These are phyloP conservation scores for Botrytis deweyae DNA, from an alignment of 2,329 filamentous ascomycete species.

Conservation along the genomic window DNA sequence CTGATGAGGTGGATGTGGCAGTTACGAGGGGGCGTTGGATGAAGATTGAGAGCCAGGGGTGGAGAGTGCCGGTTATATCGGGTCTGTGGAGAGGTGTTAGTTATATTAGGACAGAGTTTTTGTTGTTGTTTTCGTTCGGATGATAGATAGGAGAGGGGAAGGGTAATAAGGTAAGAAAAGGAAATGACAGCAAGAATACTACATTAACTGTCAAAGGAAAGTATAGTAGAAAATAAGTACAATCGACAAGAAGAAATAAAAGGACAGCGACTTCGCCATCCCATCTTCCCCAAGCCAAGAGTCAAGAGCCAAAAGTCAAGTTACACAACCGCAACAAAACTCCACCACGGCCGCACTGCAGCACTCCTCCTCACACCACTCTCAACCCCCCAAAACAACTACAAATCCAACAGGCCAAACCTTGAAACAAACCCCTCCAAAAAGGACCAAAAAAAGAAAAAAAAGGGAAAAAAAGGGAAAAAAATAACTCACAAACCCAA, in stretches of 20 bases:
- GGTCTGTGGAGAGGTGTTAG: conserved; percentile 9
- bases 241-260: background rate
- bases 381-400: background rate
- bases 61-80: background rate
- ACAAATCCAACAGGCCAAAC: background rate
- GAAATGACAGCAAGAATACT: background rate
- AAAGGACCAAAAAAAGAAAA: background rate
- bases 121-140: background rate
- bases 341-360: background rate
- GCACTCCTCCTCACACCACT: background rate
- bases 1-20: background rate
- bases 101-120: accelerated
- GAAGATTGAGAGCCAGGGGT: conserved; percentile 16
- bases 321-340: background rate
- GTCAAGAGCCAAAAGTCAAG: background rate
- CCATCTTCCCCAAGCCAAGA: too few species aligned
- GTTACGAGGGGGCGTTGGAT: conserved; percentile 18
- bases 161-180: background rate
- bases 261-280: background rate
- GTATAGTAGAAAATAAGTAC: background rate
- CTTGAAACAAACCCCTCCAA: background rate
- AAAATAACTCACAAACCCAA: conserved; percentile 34
- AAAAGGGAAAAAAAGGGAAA: background rate
- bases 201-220: background rate
- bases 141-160: too few species aligned